A percentile compares a stretch with the other conserved stretches of the same genome.
These are phyloP conservation scores for Tilletiopsis washingtonensis DNA, from an alignment of 1,284 basidiomycete genomes.

Conservation along the genomic window DNA sequence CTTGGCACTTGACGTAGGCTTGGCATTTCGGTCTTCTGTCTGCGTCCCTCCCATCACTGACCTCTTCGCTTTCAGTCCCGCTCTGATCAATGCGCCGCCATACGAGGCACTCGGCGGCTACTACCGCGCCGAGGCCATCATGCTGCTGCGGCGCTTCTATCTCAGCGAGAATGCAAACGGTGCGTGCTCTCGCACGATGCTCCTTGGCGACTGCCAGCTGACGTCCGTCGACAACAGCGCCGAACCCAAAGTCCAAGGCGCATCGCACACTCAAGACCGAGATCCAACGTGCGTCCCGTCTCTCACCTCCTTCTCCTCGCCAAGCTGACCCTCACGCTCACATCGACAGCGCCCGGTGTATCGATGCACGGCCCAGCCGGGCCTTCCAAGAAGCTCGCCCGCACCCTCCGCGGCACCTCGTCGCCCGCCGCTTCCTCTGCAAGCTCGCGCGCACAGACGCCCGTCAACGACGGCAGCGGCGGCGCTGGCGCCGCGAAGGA, in stretches of 20 bases:
- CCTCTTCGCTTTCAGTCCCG: no score
- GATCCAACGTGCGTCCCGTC: constrained; percentile 23
- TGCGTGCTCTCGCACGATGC: constrained; percentile 48
- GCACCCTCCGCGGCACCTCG: not conserved
- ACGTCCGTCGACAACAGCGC: constrained; percentile 15
- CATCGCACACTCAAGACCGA: constrained; percentile 40
- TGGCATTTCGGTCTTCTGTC: no score
- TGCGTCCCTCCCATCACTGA: no score
- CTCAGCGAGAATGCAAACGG: constrained; percentile 90
- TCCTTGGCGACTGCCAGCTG: not conserved
- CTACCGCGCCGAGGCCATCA: constrained; percentile 83
- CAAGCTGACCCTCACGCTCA: not conserved
- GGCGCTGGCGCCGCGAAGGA: not conserved
- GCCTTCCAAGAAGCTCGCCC: not conserved
- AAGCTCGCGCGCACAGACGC: not conserved
- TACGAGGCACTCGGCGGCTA: constrained; percentile 77
- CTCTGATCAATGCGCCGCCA: constrained; percentile 55
- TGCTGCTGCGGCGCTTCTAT: constrained; percentile 89
- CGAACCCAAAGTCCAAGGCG: constrained; percentile 42
- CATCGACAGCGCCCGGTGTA: constrained; percentile 31
- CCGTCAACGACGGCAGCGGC: not conserved
- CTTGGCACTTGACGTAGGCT: not conserved
- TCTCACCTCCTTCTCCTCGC: not conserved
- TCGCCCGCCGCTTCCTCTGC: not conserved
- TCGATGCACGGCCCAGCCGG: constrained; percentile 40